Percentiles rank a stretch among this genome's conserved stretches.
Conservation (phyloP, 305 asterid genomes). For the Ajuga reptans region DNA sequence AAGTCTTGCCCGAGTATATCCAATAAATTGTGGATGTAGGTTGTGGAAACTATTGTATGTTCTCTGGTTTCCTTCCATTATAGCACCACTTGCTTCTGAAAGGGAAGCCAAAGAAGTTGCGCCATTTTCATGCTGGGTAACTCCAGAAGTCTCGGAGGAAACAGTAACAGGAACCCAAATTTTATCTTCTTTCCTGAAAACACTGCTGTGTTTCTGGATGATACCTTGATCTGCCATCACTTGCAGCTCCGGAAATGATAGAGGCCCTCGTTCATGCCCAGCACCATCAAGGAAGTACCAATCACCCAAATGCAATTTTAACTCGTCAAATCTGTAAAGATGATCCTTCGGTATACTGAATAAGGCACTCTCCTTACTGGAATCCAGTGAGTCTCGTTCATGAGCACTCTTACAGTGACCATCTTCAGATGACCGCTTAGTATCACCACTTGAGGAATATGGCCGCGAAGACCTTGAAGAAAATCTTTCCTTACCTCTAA, state of each 20-base stretch:
- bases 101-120: conserved; percentile 27
- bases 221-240: conserved; percentile 74
- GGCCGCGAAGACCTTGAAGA: conserved; percentile 53
- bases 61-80: conserved; percentile 26
- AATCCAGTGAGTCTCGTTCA: conserved; percentile 53
- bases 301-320: conserved; percentile 71
- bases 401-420: conserved; percentile 43
- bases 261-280: conserved; percentile 96
- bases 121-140: conserved; percentile 29
- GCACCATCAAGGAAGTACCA: conserved; percentile 97
- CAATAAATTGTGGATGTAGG: conserved; percentile 89
- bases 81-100: conserved; percentile 30
- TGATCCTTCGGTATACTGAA: conserved; percentile 52
- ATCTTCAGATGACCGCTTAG: conserved; percentile 70
- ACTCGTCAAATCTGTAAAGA: conserved; percentile 64
- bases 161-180: conserved; percentile 80
- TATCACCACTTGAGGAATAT: conserved; percentile 47
- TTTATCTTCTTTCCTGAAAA: conserved; percentile 75
- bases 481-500: conserved; percentile 61
- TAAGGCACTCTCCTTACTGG: conserved; percentile 37
- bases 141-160: conserved; percentile 33
- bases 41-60: conserved; percentile 50
- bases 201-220: conserved; percentile 70
- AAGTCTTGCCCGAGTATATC: conserved; percentile 90
- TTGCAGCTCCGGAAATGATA: conserved; percentile 70